Evolutionary conservation across 805 yeast species (phyloP), one percentile per base, ranked within the genome.

Genomic region (Clavispora fructus): DNA sequence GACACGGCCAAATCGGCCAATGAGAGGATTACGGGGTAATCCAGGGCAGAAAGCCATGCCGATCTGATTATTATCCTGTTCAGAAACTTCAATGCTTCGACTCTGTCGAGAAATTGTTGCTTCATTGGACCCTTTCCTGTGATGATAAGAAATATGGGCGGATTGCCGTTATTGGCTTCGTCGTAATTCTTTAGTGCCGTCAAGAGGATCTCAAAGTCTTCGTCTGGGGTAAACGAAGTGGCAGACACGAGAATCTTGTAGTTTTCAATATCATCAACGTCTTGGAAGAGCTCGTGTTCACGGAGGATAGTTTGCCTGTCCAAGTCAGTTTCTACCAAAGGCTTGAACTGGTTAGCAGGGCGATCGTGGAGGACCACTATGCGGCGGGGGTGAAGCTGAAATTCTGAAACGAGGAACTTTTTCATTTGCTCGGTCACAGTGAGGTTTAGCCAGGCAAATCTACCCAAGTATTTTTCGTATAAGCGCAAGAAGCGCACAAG

Each of bases 141-240:
- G n/a, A 94, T 84, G n/a, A 94, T 65, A 44, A 89, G 78, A 33
- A 81, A 62, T 1, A 91, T 58, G 3, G 73, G 75, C 1, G 83
- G 82, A 4, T 74, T 52, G 1, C 52, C 30, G 9, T 40, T 47
- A n/a, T 38, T 40, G 23, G 25, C 47, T 57, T 10, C 49, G 42
- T 86, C 91, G 52, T 88, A 83, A 19, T 65, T 52, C 43, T 75
- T 74, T 45, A 94, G 68, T 0, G 96, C 89, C 10, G 82, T 79
- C 14, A 92, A 67, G 14, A 94, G 66, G 32, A 87, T 65, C 23
- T 69, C 69, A 45, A 94, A 80, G 61, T 94, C 96, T 64, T 94
- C 99, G 64, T 94, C 99, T 1, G 95, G 94, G 0, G 99, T 92
- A 62, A 90, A 94, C 1, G 97, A 89, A 0, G 99, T 92, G 0